These are phyloP conservation scores for Aaosphaeria pasadenensis DNA, from an alignment of 2,329 filamentous ascomycete species.

Conservation along the genomic window DNA sequence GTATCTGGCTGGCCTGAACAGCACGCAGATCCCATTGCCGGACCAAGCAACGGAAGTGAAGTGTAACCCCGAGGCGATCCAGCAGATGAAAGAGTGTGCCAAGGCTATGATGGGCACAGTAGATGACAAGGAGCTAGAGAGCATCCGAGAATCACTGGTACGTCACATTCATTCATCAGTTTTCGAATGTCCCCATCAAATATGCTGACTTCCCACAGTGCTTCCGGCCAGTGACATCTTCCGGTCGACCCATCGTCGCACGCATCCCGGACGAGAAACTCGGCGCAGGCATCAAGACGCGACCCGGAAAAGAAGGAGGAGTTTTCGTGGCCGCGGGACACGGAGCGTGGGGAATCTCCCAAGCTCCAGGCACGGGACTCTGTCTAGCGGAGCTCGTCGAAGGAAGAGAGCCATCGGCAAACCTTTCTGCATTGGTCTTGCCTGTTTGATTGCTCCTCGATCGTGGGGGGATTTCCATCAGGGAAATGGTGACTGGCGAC, in stretches of 20 bases:
- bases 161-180: slow-evolving; percentile 4
- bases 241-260: slow-evolving; percentile 62
- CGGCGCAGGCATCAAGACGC: slow-evolving; percentile 47
- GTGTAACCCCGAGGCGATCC: slow-evolving; percentile 48
- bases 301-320: slow-evolving; percentile 50
- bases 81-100: slow-evolving; percentile 50
- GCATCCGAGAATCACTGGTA: slow-evolving; percentile 60
- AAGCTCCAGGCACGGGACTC: slow-evolving; percentile 63
- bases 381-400: slow-evolving; percentile 69
- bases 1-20: slow-evolving; percentile 72
- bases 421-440: slow-evolving; percentile 53
- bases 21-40: slow-evolving; percentile 58
- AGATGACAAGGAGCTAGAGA: slow-evolving; percentile 53
- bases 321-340: slow-evolving; percentile 72
- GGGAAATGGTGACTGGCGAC: too few species aligned
- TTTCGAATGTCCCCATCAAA: background rate
- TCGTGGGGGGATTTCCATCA: too few species aligned
- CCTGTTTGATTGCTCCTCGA: slow-evolving; percentile 2
- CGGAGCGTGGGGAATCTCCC: slow-evolving; percentile 67
- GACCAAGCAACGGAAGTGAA: slow-evolving; percentile 49
- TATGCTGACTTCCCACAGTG: slow-evolving; percentile 42
- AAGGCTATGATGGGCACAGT: slow-evolving; percentile 46
- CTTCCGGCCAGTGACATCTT: slow-evolving; percentile 67
- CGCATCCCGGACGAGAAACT: slow-evolving; percentile 57
- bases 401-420: slow-evolving; percentile 56